Evolutionary conservation across 179 eudicot genomes (phyloP).

Genomic region (Beta lomatogona): DNA sequence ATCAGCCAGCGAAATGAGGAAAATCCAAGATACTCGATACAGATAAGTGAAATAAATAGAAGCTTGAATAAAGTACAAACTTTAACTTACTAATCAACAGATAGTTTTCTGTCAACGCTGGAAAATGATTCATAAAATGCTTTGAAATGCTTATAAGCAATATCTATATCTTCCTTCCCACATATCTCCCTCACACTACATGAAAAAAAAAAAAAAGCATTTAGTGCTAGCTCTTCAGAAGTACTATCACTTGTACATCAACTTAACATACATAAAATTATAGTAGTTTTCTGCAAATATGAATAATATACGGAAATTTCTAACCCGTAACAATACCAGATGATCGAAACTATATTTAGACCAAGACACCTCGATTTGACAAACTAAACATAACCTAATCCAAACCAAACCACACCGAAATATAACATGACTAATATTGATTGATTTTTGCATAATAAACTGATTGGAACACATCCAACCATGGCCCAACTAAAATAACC

Average conservation of each 20-base stretch:
- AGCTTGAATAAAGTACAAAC: slow-evolving; percentile 6
- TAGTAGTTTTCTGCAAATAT: neutral
- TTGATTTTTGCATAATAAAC: neutral
- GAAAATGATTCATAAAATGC: slow-evolving; percentile 78
- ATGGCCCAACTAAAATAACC: neutral
- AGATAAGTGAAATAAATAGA: neutral
- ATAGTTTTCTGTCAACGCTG: slow-evolving; percentile 59
- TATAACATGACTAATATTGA: neutral
- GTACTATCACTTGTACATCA: neutral
- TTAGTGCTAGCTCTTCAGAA: neutral
- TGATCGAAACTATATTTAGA: slow-evolving; percentile 32
- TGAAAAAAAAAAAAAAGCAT: neutral
- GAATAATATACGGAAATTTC: no score
- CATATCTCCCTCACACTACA: slow-evolving; percentile 81
- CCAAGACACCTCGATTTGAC: neutral
- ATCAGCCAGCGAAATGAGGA: slow-evolving; percentile 1
- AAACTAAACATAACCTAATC: neutral
- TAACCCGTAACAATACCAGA: neutral
- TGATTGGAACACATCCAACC: neutral
- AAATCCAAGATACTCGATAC: neutral
- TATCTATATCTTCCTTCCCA: slow-evolving; percentile 80
- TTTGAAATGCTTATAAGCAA: slow-evolving; percentile 93
- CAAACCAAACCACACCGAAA: neutral
- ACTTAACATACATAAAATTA: neutral
- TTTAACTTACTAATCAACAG: slow-evolving; percentile 54